Evolutionary conservation across 768 basidiomycete species (phyloP).

Genomic region (Phylloporus scabripes): DNA sequence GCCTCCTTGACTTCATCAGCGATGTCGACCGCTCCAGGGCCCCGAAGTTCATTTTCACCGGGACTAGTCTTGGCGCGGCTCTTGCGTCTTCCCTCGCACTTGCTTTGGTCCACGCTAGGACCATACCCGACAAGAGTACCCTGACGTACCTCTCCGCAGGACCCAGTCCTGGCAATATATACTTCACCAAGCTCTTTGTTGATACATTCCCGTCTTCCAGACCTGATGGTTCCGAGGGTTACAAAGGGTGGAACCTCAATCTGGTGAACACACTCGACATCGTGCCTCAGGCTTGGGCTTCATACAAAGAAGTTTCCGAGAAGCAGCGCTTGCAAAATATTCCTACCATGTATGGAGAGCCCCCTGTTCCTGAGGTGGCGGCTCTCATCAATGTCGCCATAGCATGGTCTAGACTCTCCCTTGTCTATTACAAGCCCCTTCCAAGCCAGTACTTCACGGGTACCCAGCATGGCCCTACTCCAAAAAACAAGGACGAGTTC

Average conservation of each 20-base stretch:
- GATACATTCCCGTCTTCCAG: background rate
- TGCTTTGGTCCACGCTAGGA: background rate
- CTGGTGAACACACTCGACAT: slow-evolving; percentile 16
- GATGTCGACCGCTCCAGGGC: background rate
- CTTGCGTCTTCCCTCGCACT: slow-evolving; percentile 7
- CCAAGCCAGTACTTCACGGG: background rate
- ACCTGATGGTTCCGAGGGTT: background rate
- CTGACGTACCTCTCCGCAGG: slow-evolving; percentile 7
- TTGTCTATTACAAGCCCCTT: background rate
- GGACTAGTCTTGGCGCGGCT: slow-evolving; percentile 1
- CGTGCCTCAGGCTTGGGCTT: slow-evolving; percentile 6
- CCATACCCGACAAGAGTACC: background rate
- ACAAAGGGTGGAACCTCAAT: slow-evolving; percentile 18
- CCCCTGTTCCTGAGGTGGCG: background rate
- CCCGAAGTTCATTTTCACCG: slow-evolving; percentile 2
- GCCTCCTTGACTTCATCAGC: background rate
- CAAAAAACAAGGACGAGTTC: background rate
- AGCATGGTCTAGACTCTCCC: background rate
- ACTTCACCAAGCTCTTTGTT: background rate
- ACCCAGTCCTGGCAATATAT: background rate
- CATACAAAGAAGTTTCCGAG: too few species aligned
- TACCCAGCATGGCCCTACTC: background rate
- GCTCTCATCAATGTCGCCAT: background rate
- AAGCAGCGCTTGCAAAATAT: background rate
- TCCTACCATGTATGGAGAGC: background rate